Base-by-base conservation (phyloP, 2,329 filamentous ascomycete genomes). In the Helicocarpus griseus region DNA sequence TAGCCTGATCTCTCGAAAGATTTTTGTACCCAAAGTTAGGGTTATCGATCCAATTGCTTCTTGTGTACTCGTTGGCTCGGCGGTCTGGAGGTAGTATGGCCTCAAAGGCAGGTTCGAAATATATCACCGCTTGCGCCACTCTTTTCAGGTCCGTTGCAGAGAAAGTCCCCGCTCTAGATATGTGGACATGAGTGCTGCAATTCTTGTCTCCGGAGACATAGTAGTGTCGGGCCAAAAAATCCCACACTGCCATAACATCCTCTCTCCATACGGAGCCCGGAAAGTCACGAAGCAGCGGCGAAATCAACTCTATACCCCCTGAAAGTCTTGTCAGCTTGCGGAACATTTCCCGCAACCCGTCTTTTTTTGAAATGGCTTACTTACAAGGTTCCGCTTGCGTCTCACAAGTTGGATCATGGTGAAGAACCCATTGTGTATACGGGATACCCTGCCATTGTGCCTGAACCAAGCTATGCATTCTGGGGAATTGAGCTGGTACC, bases 21-120 rank as follows among this genome's bases (percentile, higher is more conserved):
- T 41, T 41, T 41, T 41, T 41, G 21, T 41, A 17, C 8, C 38
- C 38, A 22, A 41, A 41, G 38, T 6, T 7, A 7, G 38, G 38
- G 38, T 41, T 41, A 22, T 41, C 38, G 38, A 41, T 41, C 38
- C 38, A 41, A n/a, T 44, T 44, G 19, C 40, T 44, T 44, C 19
- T 11, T 6, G 9, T 5, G 13, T 44, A 44, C 19, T 44, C 40
- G 13, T 44, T 44, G 21, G n/a, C 40, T 22, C 40, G 40, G 21
- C 40, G 40, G 13, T 11, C 9, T 4, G 40, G 40, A 3, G 40
- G 40, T 4, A 44, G 19, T 13, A 44, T 21, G 5, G 19, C 14
- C 21, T 44, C 40, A 13, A 44, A 19, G 19, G 40, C 40, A 6
- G 11, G 11, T 24, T 44, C 40, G 26, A 44, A 44, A 13, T 44